Conservation (phyloP, 306 rosid species). For the Comarum palustre region DNA sequence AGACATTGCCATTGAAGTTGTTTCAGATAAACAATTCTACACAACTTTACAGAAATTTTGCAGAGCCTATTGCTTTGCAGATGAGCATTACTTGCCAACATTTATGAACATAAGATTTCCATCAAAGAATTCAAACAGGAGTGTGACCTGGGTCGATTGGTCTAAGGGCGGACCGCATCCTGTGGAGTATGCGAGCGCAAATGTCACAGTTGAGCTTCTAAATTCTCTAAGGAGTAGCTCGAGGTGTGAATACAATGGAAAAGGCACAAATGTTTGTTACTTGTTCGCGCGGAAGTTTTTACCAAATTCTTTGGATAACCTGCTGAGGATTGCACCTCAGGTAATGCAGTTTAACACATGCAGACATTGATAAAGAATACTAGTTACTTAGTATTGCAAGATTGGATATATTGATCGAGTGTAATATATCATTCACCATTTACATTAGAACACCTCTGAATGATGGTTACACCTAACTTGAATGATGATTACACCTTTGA, state of each 20-base stretch:
- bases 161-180: constrained; percentile 35
- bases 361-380: not conserved
- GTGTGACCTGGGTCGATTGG: constrained; percentile 38
- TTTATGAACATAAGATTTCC: constrained; percentile 16
- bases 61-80: constrained; percentile 24
- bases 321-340: constrained; percentile 45
- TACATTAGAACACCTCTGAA: too few species aligned
- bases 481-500: too few species aligned
- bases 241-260: constrained; percentile 10
- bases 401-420: not conserved
- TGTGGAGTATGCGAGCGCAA: not conserved
- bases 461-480: too few species aligned
- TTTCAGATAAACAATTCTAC: constrained; percentile 23
- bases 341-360: constrained; percentile 45
- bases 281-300: constrained; percentile 30
- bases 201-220: constrained; percentile 19
- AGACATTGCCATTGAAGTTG: constrained; percentile 18
- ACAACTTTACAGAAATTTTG: constrained; percentile 15
- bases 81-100: constrained; percentile 36
- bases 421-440: not conserved
- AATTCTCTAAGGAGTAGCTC: constrained; percentile 7
- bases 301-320: constrained; percentile 14
- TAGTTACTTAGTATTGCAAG: not conserved
- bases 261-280: constrained; percentile 21
- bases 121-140: constrained; percentile 16